Conservation (phyloP, 2,329 filamentous ascomycete genomes). For the Daldinia eschscholtzii region DNA sequence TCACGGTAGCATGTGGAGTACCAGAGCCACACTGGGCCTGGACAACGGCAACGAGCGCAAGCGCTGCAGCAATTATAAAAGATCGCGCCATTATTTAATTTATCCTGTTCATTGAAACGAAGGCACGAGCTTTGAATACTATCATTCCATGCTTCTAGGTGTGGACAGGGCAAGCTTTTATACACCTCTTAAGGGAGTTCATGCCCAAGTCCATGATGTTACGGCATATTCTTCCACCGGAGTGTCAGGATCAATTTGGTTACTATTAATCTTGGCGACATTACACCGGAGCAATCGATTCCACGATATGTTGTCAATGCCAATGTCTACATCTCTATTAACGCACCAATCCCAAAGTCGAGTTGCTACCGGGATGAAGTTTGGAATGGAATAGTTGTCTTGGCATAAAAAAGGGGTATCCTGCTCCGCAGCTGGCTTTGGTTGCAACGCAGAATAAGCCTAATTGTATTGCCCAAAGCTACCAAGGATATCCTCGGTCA, state of each 20-base stretch:
- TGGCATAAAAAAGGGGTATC: slow-evolving; percentile 22
- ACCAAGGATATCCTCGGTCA: neutral
- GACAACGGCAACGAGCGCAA: slow-evolving; percentile 57
- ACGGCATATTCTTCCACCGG: neutral
- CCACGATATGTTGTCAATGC: slow-evolving; percentile 20
- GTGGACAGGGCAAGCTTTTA: neutral
- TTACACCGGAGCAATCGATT: slow-evolving; percentile 31
- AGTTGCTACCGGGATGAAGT: slow-evolving; percentile 19
- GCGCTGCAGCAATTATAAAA: slow-evolving; percentile 54
- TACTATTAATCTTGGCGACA: slow-evolving; percentile 17
- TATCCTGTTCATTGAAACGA: neutral
- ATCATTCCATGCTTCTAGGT: neutral
- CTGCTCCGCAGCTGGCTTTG: slow-evolving; percentile 25
- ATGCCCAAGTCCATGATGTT: neutral
- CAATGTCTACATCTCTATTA: slow-evolving; percentile 20
- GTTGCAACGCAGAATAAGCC: slow-evolving; percentile 12
- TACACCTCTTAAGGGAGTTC: neutral
- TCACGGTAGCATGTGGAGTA: slow-evolving; percentile 44
- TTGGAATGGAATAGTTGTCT: slow-evolving; percentile 18
- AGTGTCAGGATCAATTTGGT: slow-evolving; percentile 13
- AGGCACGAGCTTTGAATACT: neutral
- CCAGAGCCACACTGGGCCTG: slow-evolving; percentile 51
- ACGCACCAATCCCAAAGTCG: slow-evolving; percentile 23
- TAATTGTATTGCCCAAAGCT: neutral
- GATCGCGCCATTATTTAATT: slow-evolving; percentile 41